Evolutionary conservation across 169 alveolate genomes (phyloP).

Genomic region (Cryptosporidium baileyi): DNA sequence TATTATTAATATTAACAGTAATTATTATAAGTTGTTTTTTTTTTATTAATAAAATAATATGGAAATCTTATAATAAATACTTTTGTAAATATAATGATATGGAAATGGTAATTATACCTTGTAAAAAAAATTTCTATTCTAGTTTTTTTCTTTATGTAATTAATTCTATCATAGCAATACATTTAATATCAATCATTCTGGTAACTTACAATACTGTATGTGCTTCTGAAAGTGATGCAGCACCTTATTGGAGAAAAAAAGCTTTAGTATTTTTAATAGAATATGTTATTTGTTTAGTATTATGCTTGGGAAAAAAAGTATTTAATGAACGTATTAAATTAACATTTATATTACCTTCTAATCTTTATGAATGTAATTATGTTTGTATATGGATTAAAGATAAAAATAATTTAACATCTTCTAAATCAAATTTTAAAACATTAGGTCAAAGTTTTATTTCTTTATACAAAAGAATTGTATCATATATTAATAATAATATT

Average conservation of each 20-base stretch:
- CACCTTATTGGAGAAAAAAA: slow-evolving; percentile 8
- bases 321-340: not conserved
- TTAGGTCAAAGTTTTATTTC: not conserved
- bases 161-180: not conserved
- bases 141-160: not conserved
- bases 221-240: not conserved
- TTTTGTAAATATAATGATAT: not conserved
- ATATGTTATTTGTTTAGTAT: not conserved
- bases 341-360: slow-evolving; percentile 1
- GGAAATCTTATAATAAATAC: slow-evolving; percentile 29
- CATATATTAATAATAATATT: not conserved
- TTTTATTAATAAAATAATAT: not conserved
- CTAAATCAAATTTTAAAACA: not conserved
- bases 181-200: not conserved
- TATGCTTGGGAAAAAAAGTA: slow-evolving; percentile 24
- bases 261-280: slow-evolving; percentile 45
- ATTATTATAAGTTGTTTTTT: not conserved
- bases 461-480: not conserved
- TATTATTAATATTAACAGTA: not conserved
- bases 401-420: not conserved
- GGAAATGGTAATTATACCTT: slow-evolving; percentile 20
- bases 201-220: not conserved
- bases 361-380: slow-evolving; percentile 10
- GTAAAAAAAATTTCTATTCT: not conserved
- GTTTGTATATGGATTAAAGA: slow-evolving; percentile 20